Evolutionary conservation across 257 asterid genomes (phyloP).

Genomic region (Marsdenia floribunda): DNA sequence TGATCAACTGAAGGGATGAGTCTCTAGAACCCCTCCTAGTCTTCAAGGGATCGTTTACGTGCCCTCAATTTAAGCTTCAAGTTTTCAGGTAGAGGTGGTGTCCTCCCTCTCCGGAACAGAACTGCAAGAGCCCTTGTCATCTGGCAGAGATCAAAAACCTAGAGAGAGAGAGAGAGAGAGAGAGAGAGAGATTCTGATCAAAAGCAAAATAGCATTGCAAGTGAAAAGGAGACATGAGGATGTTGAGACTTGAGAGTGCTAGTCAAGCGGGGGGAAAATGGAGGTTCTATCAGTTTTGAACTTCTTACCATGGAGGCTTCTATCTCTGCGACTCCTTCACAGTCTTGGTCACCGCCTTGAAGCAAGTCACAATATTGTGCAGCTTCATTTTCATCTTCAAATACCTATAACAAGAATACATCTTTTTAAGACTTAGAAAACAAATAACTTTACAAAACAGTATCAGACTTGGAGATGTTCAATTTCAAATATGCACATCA

Average conservation of each 20-base stretch:
- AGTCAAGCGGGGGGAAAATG: background rate
- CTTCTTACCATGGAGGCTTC: constrained; percentile 86
- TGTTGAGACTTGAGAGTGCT: background rate
- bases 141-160: constrained; percentile 90
- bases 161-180: constrained; percentile 19
- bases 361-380: constrained; percentile 85
- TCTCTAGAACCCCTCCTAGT: constrained; percentile 37
- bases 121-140: constrained; percentile 83
- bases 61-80: constrained; percentile 74
- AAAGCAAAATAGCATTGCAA: constrained; percentile 1
- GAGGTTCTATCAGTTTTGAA: background rate
- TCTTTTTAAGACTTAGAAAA: constrained; percentile 3
- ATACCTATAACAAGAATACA: constrained; percentile 40
- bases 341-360: constrained; percentile 86
- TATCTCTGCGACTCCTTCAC: constrained; percentile 92
- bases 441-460: background rate
- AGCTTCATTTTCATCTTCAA: constrained; percentile 90
- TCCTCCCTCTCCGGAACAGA: constrained; percentile 70
- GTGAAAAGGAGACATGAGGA: background rate
- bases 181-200: constrained; percentile 3
- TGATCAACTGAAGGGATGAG: background rate
- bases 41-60: constrained; percentile 84
- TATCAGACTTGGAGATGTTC: background rate
- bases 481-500: background rate
- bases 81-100: constrained; percentile 80